phyloP scores from a whole-genome alignment of 2,329 filamentous ascomycete species.

The Biscogniauxia marginata region DNA sequence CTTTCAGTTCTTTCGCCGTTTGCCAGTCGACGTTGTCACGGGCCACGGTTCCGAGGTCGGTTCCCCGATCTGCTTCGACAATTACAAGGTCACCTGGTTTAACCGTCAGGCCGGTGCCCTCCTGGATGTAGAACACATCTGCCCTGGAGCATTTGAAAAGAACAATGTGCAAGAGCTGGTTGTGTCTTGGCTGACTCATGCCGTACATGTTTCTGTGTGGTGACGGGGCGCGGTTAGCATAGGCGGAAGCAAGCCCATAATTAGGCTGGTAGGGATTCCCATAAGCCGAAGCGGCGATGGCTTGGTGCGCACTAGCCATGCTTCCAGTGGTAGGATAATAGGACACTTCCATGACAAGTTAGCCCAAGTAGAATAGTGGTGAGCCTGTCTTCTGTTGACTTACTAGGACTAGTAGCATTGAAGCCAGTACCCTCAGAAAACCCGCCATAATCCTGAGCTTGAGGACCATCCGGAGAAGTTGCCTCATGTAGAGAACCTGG shows the following conservation, averaged over 20 bases:
- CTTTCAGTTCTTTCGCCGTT: slow-evolving; percentile 83
- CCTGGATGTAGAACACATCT: slow-evolving; percentile 95
- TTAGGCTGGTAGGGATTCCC: slow-evolving; percentile 45
- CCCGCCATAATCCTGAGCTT: slow-evolving; percentile 42
- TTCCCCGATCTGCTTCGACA: slow-evolving; percentile 94
- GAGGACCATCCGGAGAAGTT: slow-evolving; percentile 42
- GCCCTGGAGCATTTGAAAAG: slow-evolving; percentile 95
- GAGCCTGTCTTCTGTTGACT: slow-evolving; percentile 22
- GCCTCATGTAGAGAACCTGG: slow-evolving; percentile 46
- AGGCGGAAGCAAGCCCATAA: slow-evolving; percentile 45
- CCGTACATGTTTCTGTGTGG: slow-evolving; percentile 63
- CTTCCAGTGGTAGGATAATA: slow-evolving; percentile 38
- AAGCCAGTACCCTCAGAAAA: slow-evolving; percentile 41
- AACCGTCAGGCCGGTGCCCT: slow-evolving; percentile 87
- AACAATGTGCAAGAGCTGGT: slow-evolving; percentile 80
- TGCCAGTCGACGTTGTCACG: slow-evolving; percentile 86
- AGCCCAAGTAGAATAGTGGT: slow-evolving; percentile 14
- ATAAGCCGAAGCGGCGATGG: slow-evolving; percentile 38
- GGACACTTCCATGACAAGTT: slow-evolving; percentile 32
- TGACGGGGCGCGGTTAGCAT: slow-evolving; percentile 53
- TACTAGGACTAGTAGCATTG: slow-evolving; percentile 40
- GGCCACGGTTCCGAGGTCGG: slow-evolving; percentile 90
- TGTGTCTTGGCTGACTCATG: slow-evolving; percentile 60
- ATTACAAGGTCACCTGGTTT: slow-evolving; percentile 94
- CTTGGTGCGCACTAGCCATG: slow-evolving; percentile 35